Base-by-base conservation (phyloP, 345 rosid genomes). In the Arabidopsis arenosa region DNA sequence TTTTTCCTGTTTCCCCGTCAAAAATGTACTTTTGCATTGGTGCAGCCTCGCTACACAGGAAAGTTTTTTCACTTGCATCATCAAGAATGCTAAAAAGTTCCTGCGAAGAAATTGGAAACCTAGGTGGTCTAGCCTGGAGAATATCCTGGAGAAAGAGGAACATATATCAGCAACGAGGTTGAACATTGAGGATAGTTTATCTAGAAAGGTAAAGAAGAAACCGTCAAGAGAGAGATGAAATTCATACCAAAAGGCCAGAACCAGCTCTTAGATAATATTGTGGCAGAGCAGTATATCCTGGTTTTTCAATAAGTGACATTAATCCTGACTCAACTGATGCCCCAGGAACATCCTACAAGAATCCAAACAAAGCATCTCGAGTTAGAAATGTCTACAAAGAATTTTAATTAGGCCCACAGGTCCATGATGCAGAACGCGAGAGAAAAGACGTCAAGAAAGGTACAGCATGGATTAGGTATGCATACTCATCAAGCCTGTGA, bases 41-140 rank as follows among this genome's bases (percentile, higher is more conserved):
- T 18, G 76, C 79, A 55, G 97, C 88, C 51, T 89, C 75, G 59
- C 89, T 92, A 79, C 80, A 75, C 36, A 95, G 82, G 77, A 95
- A 95, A 63, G 93, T 93, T 54, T 81, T 90, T 82, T 95, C 99
- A 84, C 99, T 95, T 75, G 99, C 97, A 77, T 95, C 92, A 64
- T 95, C 99, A 60, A 95, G 97, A 79, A 90, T 83, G 70, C 84
- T 76, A 76, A 95, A 92, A 44, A 95, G 83, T 71, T 89, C 90
- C 54, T 82, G 78, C 5, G 99, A 95, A 53, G 96, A 80, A 70
- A 89, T 73, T 17, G 96, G 98, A 84, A 86, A 87, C 80, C 86
- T 85, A 12, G 84, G 72, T 68, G 91, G 81, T 76, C 86, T 89
- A 66, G 81, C 79, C 70, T 91, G 96, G 76, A 95, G 59, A 78